Conservation (phyloP, 441 rosid genomes). For the Populus hybrid region DNA sequence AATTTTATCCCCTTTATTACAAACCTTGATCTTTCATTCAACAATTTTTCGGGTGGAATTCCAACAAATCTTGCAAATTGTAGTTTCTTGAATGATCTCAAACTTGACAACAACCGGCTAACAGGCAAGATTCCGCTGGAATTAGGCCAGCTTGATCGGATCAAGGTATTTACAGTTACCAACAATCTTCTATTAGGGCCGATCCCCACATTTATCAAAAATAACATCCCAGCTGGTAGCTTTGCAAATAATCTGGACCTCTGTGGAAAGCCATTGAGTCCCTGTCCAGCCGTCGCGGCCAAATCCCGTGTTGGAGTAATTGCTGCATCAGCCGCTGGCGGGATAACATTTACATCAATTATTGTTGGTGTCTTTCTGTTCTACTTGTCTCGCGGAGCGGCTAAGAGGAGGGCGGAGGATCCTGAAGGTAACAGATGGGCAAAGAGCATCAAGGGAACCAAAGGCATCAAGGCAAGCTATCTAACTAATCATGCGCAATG, state of each 20-base stretch:
- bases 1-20: neutral
- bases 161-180: conserved; percentile 31
- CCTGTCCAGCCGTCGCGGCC: neutral
- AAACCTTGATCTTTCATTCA: conserved; percentile 21
- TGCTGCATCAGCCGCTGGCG: conserved; percentile 63
- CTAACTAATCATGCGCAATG: conserved; percentile 5
- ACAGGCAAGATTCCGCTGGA: conserved; percentile 31
- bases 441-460: conserved; percentile 59
- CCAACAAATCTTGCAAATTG: neutral
- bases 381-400: conserved; percentile 52
- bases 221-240: neutral
- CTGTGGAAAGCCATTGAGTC: conserved; percentile 20
- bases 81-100: conserved; percentile 20
- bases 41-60: conserved; percentile 20
- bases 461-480: conserved; percentile 63
- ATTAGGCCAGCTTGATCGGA: conserved; percentile 11
- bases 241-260: conserved; percentile 20
- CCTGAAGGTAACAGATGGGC: conserved; percentile 96
- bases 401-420: conserved; percentile 64
- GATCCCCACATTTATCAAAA: conserved; percentile 18
- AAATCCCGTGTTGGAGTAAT: conserved; percentile 34
- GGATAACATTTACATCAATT: conserved; percentile 62
- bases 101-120: conserved; percentile 32
- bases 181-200: conserved; percentile 36
- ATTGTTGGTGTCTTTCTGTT: conserved; percentile 45